These are phyloP conservation scores for Blastobotrys indianensis DNA, from an alignment of 1,139 yeast species.

Conservation along the genomic window DNA sequence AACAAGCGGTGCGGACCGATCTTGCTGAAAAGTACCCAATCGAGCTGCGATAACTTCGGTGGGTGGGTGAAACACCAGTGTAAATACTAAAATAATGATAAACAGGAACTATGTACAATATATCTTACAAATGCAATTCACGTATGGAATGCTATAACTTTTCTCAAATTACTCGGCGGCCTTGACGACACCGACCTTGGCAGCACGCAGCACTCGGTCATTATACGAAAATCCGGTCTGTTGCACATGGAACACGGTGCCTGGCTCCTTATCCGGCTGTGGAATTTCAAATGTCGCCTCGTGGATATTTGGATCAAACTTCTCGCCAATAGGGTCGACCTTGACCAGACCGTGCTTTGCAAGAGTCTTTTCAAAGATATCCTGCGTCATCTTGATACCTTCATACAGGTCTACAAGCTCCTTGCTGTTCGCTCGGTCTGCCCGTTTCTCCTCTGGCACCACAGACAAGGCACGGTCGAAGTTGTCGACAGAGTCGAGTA, in stretches of 20 bases:
- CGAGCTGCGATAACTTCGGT: constrained; percentile 58
- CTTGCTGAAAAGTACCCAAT: constrained; percentile 51
- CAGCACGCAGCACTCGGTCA: constrained; percentile 87
- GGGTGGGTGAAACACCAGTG: neutral
- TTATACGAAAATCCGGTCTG: constrained; percentile 85
- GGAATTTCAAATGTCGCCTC: constrained; percentile 91
- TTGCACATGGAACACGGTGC: constrained; percentile 89
- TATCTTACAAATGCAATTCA: neutral
- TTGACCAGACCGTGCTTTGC: constrained; percentile 72
- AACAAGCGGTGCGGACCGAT: constrained; percentile 53
- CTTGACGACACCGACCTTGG: constrained; percentile 93
- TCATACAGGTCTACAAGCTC: constrained; percentile 76
- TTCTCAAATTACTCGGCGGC: constrained; percentile 25
- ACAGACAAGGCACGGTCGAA: constrained; percentile 82
- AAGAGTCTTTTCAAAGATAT: constrained; percentile 80
- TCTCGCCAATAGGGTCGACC: constrained; percentile 78
- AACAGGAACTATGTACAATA: constrained; percentile 13
- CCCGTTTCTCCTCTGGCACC: constrained; percentile 51
- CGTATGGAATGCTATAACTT: neutral
- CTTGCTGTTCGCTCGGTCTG: constrained; percentile 32
- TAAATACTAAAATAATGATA: constrained; percentile 1
- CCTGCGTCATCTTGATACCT: constrained; percentile 89
- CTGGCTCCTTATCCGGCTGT: constrained; percentile 85
- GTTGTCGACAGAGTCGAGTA: constrained; percentile 85
- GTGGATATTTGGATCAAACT: constrained; percentile 85